Percentiles rank a stretch among this genome's conserved stretches.
Conservation (phyloP, 2,329 filamentous ascomycete genomes). For the Aspergillus neoniger region DNA sequence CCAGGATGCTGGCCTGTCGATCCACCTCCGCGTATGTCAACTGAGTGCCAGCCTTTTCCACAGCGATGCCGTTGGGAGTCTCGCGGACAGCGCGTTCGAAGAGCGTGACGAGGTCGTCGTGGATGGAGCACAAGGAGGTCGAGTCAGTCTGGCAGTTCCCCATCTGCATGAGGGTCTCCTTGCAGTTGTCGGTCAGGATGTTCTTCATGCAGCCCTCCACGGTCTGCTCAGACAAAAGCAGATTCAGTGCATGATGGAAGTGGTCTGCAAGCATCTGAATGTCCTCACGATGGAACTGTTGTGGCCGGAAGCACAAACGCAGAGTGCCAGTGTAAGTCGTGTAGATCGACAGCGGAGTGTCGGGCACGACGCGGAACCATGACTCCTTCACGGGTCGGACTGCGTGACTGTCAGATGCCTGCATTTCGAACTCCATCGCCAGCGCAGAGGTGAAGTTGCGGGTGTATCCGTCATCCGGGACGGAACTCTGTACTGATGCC, state of each 20-base stretch:
- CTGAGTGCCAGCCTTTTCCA: neutral
- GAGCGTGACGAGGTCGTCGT: slow-evolving; percentile 9
- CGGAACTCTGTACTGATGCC: slow-evolving; percentile 4
- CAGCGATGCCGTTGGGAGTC: neutral
- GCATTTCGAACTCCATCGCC: slow-evolving; percentile 8
- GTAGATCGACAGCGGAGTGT: neutral
- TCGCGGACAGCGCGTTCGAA: neutral
- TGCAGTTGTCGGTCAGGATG: too few relatives aligned
- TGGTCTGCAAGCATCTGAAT: slow-evolving; percentile 3
- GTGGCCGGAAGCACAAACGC: neutral
- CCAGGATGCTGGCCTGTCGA: neutral
- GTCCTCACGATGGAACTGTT: neutral
- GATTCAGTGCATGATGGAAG: neutral
- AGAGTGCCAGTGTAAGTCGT: neutral
- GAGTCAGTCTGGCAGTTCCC: slow-evolving; percentile 3
- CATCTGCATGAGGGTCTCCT: neutral
- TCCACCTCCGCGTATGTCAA: slow-evolving; percentile 14
- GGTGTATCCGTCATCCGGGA: slow-evolving; percentile 5
- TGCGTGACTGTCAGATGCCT: neutral
- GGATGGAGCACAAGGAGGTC: slow-evolving; percentile 1
- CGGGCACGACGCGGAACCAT: neutral
- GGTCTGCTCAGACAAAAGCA: too few relatives aligned
- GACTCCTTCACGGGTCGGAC: neutral
- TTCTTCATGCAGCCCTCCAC: too few relatives aligned
- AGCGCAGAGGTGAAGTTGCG: slow-evolving; percentile 5